A percentile compares a stretch with the other conserved stretches of the same genome.
Evolutionary conservation across 2,329 filamentous ascomycete genomes (phyloP).

Genomic region (Cytospora chrysosperma): DNA sequence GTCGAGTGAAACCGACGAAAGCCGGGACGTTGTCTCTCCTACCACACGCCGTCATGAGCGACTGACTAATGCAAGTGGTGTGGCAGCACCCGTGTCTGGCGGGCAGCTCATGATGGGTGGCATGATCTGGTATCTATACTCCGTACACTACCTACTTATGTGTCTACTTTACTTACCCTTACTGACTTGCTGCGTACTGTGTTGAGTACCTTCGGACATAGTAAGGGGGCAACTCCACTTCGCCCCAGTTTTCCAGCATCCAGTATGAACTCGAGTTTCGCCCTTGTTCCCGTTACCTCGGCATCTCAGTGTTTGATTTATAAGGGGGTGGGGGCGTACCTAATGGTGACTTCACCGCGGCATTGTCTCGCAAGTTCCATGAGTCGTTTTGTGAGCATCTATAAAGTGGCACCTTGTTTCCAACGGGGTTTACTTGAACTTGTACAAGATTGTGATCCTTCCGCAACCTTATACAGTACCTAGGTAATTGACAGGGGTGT

Average conservation of each 20-base stretch:
- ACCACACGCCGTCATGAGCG: too few species aligned
- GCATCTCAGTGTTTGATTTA: background rate
- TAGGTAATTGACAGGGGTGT: background rate
- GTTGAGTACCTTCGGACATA: too few species aligned
- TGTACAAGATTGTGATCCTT: too few species aligned
- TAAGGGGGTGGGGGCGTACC: background rate
- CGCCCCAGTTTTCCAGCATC: too few species aligned
- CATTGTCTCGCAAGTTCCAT: background rate
- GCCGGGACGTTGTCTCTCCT: too few species aligned
- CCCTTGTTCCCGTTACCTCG: background rate
- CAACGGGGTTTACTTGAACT: background rate
- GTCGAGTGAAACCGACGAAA: slow-evolving; percentile 28
- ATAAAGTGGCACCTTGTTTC: background rate
- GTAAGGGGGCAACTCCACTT: too few species aligned
- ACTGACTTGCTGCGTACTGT: background rate
- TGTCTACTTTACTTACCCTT: too few species aligned
- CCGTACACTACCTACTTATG: too few species aligned
- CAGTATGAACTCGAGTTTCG: background rate
- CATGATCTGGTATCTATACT: background rate
- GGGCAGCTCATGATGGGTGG: background rate
- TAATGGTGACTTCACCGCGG: background rate
- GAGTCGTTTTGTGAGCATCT: background rate
- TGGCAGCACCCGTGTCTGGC: too few species aligned
- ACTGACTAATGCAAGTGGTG: too few species aligned
- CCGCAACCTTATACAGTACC: too few species aligned